Percentiles rank a stretch among this genome's conserved stretches.
Conservation (phyloP, 2,329 filamentous ascomycete genomes). For the Atkinsonella texensis region DNA sequence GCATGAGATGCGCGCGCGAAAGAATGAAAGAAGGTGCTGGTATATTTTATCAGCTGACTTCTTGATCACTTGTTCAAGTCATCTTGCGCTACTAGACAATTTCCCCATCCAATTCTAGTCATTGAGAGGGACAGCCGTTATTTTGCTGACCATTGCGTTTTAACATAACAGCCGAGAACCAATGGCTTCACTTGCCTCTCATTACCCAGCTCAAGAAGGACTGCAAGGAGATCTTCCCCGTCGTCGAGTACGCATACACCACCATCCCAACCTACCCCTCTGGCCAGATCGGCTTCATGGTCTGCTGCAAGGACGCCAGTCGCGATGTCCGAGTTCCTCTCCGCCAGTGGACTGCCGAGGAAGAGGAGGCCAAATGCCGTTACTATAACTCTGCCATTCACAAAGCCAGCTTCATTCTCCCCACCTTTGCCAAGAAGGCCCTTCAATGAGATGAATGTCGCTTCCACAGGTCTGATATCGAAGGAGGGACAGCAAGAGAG, state of each 20-base stretch:
- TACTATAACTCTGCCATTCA: constrained; percentile 99
- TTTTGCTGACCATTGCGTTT: constrained; percentile 8
- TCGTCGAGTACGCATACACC: constrained; percentile 96
- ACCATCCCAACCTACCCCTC: constrained; percentile 98
- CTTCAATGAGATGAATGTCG: constrained; percentile 33
- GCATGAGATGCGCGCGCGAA: constrained; percentile 2
- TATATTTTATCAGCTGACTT: neutral
- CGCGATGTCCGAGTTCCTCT: constrained; percentile 77
- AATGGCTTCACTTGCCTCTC: constrained; percentile 93
- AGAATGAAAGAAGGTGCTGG: too few relatives aligned
- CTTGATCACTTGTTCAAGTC: neutral
- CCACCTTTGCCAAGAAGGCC: constrained; percentile 80
- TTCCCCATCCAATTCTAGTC: neutral
- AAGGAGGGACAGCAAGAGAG: neutral
- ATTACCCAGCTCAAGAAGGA: constrained; percentile 94
- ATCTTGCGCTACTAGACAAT: neutral
- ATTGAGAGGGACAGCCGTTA: constrained; percentile 2
- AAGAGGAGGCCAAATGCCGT: constrained; percentile 84
- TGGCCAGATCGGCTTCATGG: constrained; percentile 99
- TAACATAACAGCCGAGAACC: constrained; percentile 71
- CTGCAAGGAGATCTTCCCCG: constrained; percentile 94
- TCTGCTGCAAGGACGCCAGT: constrained; percentile 88
- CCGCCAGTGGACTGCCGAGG: constrained; percentile 68
- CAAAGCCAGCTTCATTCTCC: constrained; percentile 85
- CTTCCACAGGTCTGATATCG: neutral